Base-by-base conservation (phyloP, 768 basidiomycete genomes). In the Suillus sp. region DNA sequence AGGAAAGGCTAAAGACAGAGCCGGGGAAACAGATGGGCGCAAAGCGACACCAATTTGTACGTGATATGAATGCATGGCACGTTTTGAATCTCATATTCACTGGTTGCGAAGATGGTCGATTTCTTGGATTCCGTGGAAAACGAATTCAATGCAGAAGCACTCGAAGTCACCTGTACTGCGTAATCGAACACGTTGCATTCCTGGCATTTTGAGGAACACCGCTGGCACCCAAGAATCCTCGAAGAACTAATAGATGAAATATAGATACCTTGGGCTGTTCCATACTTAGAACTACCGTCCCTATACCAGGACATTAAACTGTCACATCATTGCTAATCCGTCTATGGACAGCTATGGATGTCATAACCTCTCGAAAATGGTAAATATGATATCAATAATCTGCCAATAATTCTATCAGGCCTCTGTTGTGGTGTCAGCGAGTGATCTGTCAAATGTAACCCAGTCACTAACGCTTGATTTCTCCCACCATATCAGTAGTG, bases 1-100 rank as follows among this genome's bases (percentile, higher is more conserved):
- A 78, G 45, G 86, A 85, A 53, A 79, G 85, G 65, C 84, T 96
- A 65, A 96, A 95, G 78, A 96, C 94, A 0, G 83, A 79, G 10
- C 81, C 82, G 3, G 95, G 92, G 4, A 88, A 83, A 70, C 70
- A 72, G 62, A 76, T 93, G 73, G 93, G 92, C 27, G 80, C 83
- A 64, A 86, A 83, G 67, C 79, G 94, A 67, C 94, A 96, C 71
- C 77, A 84, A 67, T 78, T 89, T 58, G 93, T 94, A 66, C 64
- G 83, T 74, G 8, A 45, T n/a, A 16, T 30, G 7, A 30, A 35
- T 16, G 32, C 14, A 30, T 27, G 7, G 30, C 25, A 25, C 18
- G 18, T 25, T 47, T 59, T 35, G n/a, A 74, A 67, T 35, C 32
- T 45, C 27, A 42, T 18, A 58, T 47, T 58, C 61, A 47, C 22